Conservation (phyloP, 192 early-diverging fungal genomes). For the Chytriomyces hyalinus region DNA sequence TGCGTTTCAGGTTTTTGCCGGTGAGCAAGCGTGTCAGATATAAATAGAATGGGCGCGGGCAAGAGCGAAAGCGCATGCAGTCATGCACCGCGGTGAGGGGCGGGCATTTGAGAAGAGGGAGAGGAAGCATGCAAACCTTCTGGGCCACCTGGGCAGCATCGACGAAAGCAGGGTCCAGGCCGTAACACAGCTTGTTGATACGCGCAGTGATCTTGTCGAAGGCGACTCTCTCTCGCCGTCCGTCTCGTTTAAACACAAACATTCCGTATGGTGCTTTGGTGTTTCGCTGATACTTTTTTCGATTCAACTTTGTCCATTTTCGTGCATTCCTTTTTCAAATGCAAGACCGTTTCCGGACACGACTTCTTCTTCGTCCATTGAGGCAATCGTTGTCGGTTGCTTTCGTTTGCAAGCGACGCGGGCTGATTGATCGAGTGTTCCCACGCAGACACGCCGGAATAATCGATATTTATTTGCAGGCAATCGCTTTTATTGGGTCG, state of each 20-base stretch:
- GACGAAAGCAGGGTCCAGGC: slow-evolving; percentile 89
- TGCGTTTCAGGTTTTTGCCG: slow-evolving; percentile 23
- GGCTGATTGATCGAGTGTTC: too few species aligned
- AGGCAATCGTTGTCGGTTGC: too few species aligned
- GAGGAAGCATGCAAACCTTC: slow-evolving; percentile 69
- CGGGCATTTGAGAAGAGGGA: not conserved
- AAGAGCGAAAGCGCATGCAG: slow-evolving; percentile 3
- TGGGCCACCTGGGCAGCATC: slow-evolving; percentile 88
- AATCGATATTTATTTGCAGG: too few species aligned
- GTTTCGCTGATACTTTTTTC: not conserved
- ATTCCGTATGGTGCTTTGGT: slow-evolving; percentile 1
- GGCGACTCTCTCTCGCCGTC: slow-evolving; percentile 88
- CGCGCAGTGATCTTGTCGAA: slow-evolving; percentile 92
- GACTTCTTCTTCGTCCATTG: too few species aligned
- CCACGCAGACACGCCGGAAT: too few species aligned
- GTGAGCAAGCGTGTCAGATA: not conserved
- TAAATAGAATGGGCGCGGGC: not conserved
- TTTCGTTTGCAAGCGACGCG: too few species aligned
- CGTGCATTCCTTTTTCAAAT: too few species aligned
- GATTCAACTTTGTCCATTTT: too few species aligned
- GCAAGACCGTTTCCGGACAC: too few species aligned
- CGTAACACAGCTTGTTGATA: slow-evolving; percentile 93
- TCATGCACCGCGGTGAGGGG: not conserved
- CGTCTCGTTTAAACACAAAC: slow-evolving; percentile 61
- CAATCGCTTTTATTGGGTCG: too few species aligned